Evolutionary conservation across 2,329 filamentous ascomycete genomes (phyloP), one percentile per base, ranked within the genome.

Genomic region (Paracoccidioides brasiliensis): DNA sequence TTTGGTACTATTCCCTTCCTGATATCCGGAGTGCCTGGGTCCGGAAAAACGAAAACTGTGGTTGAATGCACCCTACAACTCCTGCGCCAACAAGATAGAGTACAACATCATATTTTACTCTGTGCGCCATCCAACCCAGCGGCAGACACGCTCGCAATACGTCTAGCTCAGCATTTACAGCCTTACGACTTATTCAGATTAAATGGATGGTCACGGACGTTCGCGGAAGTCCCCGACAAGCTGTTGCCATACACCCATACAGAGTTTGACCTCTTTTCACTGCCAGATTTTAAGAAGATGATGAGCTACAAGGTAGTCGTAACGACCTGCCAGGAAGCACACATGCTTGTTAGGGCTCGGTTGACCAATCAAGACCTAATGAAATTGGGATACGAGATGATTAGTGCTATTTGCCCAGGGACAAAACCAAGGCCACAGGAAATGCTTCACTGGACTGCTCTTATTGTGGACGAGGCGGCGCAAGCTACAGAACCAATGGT

Each of bases 21-120:
- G 8, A 74, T 78, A 15, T 72, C 70, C 6, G 76, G 76, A 0
- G 75, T 76, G 8, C 75, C 76, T 9, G 76, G 76, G n/a, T 78
- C 75, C 5, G 76, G 76, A 0, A 78, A 78, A 61, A 78, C 76
- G 7, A 77, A 77, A 57, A 77, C 75, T 2, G 60, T 77, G 1
- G 74, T 77, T 15, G 76, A 77, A 61, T 67, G 67, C 53, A 70
- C 73, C 8, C 56, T 67, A 37, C 67, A 70, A 57, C 57, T 70
- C 15, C 57, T 66, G 22, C 46, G 35, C 3, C 41, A 38, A 30
- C 41, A 51, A 10, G 43, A 42, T 7, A 53, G 57, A 12, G 42
- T 55, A 14, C 43, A 54, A 52, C 62, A 63, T 35, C 72, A 74
- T 59, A 66, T 75, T 32, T 62, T 76, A 3, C 63, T 76, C 5